Percentiles rank a stretch among this genome's conserved stretches.
These are phyloP conservation scores for Calycina herbarum DNA, from an alignment of 2,329 filamentous ascomycete species.

Conservation along the genomic window DNA sequence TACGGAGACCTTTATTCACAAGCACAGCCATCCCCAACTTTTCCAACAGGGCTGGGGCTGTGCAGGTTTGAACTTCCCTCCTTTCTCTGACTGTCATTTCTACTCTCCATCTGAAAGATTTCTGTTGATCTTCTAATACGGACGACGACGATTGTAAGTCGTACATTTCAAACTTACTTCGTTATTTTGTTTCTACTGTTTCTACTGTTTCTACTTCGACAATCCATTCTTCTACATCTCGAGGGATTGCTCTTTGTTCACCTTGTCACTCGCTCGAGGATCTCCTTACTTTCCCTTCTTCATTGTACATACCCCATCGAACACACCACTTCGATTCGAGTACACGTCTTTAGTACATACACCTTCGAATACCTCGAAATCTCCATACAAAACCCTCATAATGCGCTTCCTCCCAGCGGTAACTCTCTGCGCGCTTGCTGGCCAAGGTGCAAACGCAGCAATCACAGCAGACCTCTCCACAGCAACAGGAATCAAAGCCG, in stretches of 20 bases:
- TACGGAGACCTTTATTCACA: slow-evolving; percentile 4
- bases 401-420: slow-evolving; percentile 13
- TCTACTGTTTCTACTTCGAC: neutral
- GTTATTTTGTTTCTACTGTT: neutral
- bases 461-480: slow-evolving; percentile 12
- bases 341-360: neutral
- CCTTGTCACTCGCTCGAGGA: slow-evolving; percentile 14
- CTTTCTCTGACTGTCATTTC: neutral
- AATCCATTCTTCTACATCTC: neutral
- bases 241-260: neutral
- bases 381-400: neutral
- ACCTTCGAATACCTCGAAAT: neutral
- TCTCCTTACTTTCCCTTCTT: slow-evolving; percentile 1
- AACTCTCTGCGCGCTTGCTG: slow-evolving; percentile 14
- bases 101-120: neutral
- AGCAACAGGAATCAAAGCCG: slow-evolving; percentile 13
- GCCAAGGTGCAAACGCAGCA: slow-evolving; percentile 16
- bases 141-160: neutral
- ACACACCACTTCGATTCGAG: neutral
- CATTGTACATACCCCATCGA: slow-evolving; percentile 6
- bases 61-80: slow-evolving; percentile 2
- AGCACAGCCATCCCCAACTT: no score
- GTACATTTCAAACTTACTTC: slow-evolving; percentile 1
- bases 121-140: slow-evolving; percentile 10
- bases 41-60: neutral